Base-by-base conservation (phyloP, 2,329 filamentous ascomycete genomes). In the Zymoseptoria ardabiliae region DNA sequence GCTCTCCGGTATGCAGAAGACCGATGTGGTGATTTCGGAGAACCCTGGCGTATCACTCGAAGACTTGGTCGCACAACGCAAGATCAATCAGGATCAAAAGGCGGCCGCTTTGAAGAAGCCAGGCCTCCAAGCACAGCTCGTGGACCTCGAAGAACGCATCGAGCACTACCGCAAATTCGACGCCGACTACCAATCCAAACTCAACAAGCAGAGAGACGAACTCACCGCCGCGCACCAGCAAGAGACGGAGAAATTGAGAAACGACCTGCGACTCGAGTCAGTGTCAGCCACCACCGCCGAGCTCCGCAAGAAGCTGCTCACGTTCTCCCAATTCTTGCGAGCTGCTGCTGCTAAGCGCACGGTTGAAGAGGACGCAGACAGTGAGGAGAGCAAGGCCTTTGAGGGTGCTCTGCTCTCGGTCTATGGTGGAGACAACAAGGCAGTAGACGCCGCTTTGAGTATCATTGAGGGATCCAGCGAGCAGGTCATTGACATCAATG, bases 61-160 rank as follows among this genome's bases (percentile, higher is more conserved):
- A 58, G 84, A 92, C 51, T 81, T 93, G 57, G 85, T 92, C 57
- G 76, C 82, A 20, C 74, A 81, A 59, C 87, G 84, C 74, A 85
- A 90, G 72, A 90, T 93, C 81, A 93, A 93, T 73, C 73, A 81
- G 75, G 89, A 93, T 74, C 89, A 93, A 76, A 90, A 87, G 75
- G 84, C 87, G 10, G 86, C 90, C 73, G 82, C 87, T 59, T 79
- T 86, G 65, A 92, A 91, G 83, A 91, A 91, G 75, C 89, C 89
- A 45, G 78, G 79, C 41, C 83, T 92, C 28, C 82, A 87, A 70
- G 78, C 82, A 58, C 86, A 90, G 76, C 79, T 91, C 50, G 76
- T 80, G 56, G 85, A 89, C 72, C 77, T 85, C 61, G 88, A 92
- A 74, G 88, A 91, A 72, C 88, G 91, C 76, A 79, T 91, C 53